These are phyloP conservation scores for Wallacemonas collosoma DNA, from an alignment of 208 protist genomes.

Conservation along the genomic window DNA sequence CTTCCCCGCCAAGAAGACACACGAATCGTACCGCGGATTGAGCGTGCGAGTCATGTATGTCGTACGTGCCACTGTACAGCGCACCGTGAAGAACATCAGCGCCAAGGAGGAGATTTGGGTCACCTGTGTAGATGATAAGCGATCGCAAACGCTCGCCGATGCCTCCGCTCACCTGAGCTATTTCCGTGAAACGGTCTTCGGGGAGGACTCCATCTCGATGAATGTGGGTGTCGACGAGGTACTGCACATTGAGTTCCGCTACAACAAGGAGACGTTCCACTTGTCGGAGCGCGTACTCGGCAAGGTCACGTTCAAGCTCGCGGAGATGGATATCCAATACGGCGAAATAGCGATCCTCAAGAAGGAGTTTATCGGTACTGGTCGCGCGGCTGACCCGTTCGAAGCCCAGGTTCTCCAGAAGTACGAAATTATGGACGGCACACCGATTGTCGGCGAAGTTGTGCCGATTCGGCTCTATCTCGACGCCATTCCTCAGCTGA, in stretches of 20 bases:
- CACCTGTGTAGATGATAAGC: conserved; percentile 49
- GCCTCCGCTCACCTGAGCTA: conserved; percentile 64
- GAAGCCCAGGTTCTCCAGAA: conserved; percentile 85
- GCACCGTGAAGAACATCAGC: conserved; percentile 68
- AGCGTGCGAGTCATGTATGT: conserved; percentile 71
- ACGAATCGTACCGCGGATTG: conserved; percentile 86
- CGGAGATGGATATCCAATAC: conserved; percentile 69
- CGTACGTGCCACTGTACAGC: conserved; percentile 61
- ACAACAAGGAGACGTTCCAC: conserved; percentile 84
- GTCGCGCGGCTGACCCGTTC: conserved; percentile 35
- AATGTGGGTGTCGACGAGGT: conserved; percentile 86
- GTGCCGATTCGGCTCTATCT: conserved; percentile 91
- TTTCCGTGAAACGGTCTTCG: conserved; percentile 79
- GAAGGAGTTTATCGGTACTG: conserved; percentile 61
- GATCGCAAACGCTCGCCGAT: conserved; percentile 47
- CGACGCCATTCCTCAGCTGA: conserved; percentile 73
- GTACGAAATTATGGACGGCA: conserved; percentile 93
- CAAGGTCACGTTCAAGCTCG: conserved; percentile 79
- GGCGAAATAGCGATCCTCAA: conserved; percentile 83
- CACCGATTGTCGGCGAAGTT: conserved; percentile 87
- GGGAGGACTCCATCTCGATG: conserved; percentile 65
- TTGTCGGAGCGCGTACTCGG: conserved; percentile 76
- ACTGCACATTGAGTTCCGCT: conserved; percentile 93
- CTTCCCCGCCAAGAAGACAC: conserved; percentile 71
- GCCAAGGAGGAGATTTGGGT: conserved; percentile 79